phyloP scores from a whole-genome alignment of 2,329 filamentous ascomycete species.

The Lachnellula hyalina region DNA sequence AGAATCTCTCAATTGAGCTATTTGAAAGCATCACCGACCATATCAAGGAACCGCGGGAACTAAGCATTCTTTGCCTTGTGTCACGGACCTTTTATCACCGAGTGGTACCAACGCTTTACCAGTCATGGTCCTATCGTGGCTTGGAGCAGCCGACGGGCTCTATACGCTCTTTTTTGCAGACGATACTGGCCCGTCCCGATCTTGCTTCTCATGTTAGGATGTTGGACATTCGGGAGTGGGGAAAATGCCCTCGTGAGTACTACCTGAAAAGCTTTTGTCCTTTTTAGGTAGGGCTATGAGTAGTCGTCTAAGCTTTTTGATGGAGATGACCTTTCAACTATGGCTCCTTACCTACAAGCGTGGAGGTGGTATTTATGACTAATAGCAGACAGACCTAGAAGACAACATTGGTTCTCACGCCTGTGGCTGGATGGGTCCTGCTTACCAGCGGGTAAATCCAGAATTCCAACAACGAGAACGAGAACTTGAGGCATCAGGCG shows the following conservation, averaged over 20 bases:
- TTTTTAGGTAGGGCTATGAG: neutral
- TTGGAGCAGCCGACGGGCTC: conserved; percentile 1
- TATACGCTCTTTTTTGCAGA: conserved; percentile 6
- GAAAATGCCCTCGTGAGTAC: neutral
- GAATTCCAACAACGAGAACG: neutral
- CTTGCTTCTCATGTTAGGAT: conserved; percentile 8
- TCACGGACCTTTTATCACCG: conserved; percentile 7
- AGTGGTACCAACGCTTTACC: conserved; percentile 7
- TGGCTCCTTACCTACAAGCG: no score
- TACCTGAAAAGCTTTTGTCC: neutral
- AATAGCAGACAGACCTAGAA: conserved; percentile 2
- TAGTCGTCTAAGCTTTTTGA: neutral
- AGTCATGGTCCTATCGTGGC: conserved; percentile 10
- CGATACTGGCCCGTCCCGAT: conserved; percentile 10
- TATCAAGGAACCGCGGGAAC: conserved; percentile 2
- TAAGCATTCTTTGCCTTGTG: conserved; percentile 1
- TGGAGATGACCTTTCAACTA: neutral
- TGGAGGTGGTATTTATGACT: neutral
- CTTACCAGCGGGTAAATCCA: neutral
- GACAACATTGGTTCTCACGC: conserved; percentile 3
- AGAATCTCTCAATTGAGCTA: conserved; percentile 7
- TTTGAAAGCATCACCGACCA: conserved; percentile 4
- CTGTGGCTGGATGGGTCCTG: no score
- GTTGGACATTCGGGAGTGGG: conserved; percentile 15
- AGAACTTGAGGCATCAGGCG: neutral